Evolutionary conservation across 176 grass and related monocot genomes (phyloP).

Genomic region (Urochloa ruziziensis): DNA sequence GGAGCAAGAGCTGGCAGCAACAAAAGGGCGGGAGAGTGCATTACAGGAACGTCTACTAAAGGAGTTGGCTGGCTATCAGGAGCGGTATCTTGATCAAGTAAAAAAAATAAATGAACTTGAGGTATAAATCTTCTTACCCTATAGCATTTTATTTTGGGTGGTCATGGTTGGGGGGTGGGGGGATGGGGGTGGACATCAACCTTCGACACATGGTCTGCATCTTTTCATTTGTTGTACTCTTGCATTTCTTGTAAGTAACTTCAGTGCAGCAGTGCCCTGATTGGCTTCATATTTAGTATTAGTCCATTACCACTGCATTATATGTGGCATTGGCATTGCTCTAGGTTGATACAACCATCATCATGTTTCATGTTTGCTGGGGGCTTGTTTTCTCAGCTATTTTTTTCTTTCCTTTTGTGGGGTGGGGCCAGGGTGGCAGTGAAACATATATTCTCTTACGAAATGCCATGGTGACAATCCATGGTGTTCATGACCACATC

Average conservation of each 20-base stretch:
- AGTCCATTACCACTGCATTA: neutral
- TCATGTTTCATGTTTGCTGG: neutral
- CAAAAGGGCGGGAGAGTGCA: conserved; percentile 76
- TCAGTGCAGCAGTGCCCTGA: neutral
- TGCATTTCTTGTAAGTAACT: neutral
- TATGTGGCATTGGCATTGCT: neutral
- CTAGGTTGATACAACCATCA: neutral
- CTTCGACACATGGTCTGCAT: neutral
- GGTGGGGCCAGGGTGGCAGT: neutral
- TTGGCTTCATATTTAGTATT: conserved; percentile 2
- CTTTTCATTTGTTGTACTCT: neutral
- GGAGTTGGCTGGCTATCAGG: conserved; percentile 65
- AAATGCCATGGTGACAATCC: neutral
- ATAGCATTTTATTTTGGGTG: neutral
- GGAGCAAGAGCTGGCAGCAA: conserved; percentile 87
- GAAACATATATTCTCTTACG: neutral
- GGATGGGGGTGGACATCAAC: no score
- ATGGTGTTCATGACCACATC: neutral
- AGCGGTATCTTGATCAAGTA: conserved; percentile 61
- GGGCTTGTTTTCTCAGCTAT: neutral
- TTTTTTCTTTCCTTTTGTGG: neutral
- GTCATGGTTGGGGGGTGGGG: no score
- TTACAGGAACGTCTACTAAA: conserved; percentile 77
- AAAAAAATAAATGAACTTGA: conserved; percentile 75
- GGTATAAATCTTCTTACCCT: conserved; percentile 35